These are phyloP conservation scores for Curvularia lunata DNA, from an alignment of 2,329 filamentous ascomycete genomes.

Conservation along the genomic window DNA sequence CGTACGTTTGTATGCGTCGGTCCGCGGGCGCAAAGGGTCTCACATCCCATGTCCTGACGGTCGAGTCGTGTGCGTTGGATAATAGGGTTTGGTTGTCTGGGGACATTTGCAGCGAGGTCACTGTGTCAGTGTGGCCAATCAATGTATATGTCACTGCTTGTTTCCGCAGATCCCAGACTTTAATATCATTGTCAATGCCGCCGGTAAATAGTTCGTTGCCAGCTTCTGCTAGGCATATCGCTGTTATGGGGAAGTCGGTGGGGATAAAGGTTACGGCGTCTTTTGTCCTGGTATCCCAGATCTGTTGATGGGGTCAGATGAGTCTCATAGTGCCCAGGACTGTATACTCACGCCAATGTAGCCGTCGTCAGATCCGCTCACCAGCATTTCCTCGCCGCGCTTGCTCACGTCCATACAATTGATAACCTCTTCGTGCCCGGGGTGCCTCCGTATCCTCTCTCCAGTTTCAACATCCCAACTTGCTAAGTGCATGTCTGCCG, in stretches of 20 bases:
- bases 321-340: neutral
- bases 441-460: slow-evolving; percentile 86
- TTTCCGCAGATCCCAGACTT: slow-evolving; percentile 95
- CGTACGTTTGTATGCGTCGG: slow-evolving; percentile 83
- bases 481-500: slow-evolving; percentile 89
- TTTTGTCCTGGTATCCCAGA: slow-evolving; percentile 95
- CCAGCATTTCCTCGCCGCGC: slow-evolving; percentile 85
- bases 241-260: slow-evolving; percentile 90
- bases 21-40: slow-evolving; percentile 91
- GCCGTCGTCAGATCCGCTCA: slow-evolving; percentile 93
- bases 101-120: slow-evolving; percentile 89
- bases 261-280: slow-evolving; percentile 85
- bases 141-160: slow-evolving; percentile 87
- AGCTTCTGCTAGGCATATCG: slow-evolving; percentile 87
- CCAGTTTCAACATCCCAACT: slow-evolving; percentile 96
- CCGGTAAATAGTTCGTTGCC: slow-evolving; percentile 95
- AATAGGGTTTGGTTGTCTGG: slow-evolving; percentile 89
- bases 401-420: slow-evolving; percentile 89
- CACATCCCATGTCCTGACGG: slow-evolving; percentile 94
- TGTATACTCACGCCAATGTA: slow-evolving; percentile 68
- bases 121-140: slow-evolving; percentile 86
- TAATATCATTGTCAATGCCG: slow-evolving; percentile 96
- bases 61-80: slow-evolving; percentile 93
- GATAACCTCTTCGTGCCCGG: slow-evolving; percentile 95
- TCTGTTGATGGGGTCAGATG: slow-evolving; percentile 48